Percentiles rank a stretch among this genome's conserved stretches.
Conservation (phyloP, 192 early-diverging fungal species). For the Backusella morwellensis region DNA sequence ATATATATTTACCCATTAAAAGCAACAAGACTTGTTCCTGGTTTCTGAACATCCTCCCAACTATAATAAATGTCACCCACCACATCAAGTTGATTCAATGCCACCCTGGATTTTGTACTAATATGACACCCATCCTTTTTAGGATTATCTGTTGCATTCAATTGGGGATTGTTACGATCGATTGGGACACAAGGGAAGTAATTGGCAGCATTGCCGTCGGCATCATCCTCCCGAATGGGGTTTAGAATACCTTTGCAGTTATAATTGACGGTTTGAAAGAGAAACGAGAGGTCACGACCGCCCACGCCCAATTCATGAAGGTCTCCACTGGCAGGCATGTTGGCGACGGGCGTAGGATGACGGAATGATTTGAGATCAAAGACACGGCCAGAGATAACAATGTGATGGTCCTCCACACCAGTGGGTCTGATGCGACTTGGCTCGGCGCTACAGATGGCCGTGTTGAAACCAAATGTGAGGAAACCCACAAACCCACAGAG, state of each 20-base stretch:
- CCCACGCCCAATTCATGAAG: constrained; percentile 59
- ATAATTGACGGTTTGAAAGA: constrained; percentile 76
- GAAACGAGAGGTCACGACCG: constrained; percentile 69
- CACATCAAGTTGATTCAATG: constrained; percentile 46
- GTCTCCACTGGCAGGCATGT: constrained; percentile 46
- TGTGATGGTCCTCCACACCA: constrained; percentile 51
- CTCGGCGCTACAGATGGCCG: constrained; percentile 56
- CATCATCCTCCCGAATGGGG: constrained; percentile 32
- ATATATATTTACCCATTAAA: constrained; percentile 59
- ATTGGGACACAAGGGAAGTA: constrained; percentile 74
- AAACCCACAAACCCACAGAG: constrained; percentile 76
- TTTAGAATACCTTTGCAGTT: constrained; percentile 61
- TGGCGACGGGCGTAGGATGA: constrained; percentile 39
- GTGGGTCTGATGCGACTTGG: constrained; percentile 44
- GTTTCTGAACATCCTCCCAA: constrained; percentile 61
- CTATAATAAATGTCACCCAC: constrained; percentile 65
- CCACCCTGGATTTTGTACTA: constrained; percentile 37
- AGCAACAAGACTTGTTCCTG: constrained; percentile 57
- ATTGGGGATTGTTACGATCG: constrained; percentile 37
- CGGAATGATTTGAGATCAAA: constrained; percentile 59
- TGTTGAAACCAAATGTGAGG: constrained; percentile 81
- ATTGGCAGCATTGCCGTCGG: constrained; percentile 40
- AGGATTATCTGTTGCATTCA: constrained; percentile 53
- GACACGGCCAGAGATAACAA: constrained; percentile 61
- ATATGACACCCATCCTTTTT: constrained; percentile 61